Conservation (phyloP, 495 filamentous ascomycete genomes). For the Aspergillus conjunctus region DNA sequence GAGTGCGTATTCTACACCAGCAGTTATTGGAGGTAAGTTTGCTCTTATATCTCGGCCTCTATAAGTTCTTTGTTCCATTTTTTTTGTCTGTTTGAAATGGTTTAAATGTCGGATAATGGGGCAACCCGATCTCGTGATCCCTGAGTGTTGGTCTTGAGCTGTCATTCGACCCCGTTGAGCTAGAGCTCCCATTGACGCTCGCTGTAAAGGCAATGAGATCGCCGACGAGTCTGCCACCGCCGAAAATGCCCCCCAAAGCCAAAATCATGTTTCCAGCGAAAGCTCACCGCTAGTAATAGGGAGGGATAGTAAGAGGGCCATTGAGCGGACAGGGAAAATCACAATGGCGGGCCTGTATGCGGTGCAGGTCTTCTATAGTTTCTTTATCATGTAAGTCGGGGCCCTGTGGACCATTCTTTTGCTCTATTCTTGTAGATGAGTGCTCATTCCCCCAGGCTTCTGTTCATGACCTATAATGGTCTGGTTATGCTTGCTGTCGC, state of each 20-base stretch:
- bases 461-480: slow-evolving; percentile 99
- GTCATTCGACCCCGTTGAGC: slow-evolving; percentile 10
- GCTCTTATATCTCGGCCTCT: background rate
- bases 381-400: slow-evolving; percentile 96
- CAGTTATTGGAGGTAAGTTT: slow-evolving; percentile 50
- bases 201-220: slow-evolving; percentile 50
- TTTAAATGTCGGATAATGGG: slow-evolving; percentile 5
- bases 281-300: slow-evolving; percentile 76
- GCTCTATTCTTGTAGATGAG: background rate
- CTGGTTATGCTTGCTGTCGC: slow-evolving; percentile 93
- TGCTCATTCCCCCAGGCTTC: slow-evolving; percentile 62
- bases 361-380: slow-evolving; percentile 95
- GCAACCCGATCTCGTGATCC: slow-evolving; percentile 7
- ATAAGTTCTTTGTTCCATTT: background rate
- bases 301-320: slow-evolving; percentile 47
- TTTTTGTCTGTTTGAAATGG: background rate
- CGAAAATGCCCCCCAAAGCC: slow-evolving; percentile 25
- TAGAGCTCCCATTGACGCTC: slow-evolving; percentile 36
- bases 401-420: background rate
- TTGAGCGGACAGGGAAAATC: slow-evolving; percentile 64
- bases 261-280: slow-evolving; percentile 44
- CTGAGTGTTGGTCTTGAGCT: slow-evolving; percentile 12
- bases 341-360: slow-evolving; percentile 84
- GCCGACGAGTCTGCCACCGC: slow-evolving; percentile 36
- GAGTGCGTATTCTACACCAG: slow-evolving; percentile 44